Percentiles rank a stretch among this genome's conserved stretches.
phyloP scores from a whole-genome alignment of 139 green algal genomes.

The Coccomyxa sp. region DNA sequence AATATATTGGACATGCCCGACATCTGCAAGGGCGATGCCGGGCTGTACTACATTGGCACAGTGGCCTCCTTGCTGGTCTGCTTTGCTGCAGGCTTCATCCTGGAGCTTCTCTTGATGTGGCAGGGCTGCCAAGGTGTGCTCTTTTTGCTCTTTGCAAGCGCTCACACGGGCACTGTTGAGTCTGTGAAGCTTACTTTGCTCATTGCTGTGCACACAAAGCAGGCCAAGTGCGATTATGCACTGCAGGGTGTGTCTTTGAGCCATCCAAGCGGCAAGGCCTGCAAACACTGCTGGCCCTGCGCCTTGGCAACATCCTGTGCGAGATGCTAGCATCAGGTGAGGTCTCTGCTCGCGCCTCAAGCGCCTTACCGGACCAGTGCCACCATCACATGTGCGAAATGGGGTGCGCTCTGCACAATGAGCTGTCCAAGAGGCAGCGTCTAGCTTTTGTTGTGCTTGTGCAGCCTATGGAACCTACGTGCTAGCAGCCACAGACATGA shows the following conservation, averaged over 20 bases:
- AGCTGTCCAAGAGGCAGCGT: too few species aligned
- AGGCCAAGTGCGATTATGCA: neutral
- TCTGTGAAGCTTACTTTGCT: neutral
- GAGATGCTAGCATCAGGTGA: slow-evolving; percentile 8
- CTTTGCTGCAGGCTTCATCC: slow-evolving; percentile 13
- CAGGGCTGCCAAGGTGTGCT: slow-evolving; percentile 16
- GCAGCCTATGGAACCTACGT: slow-evolving; percentile 26
- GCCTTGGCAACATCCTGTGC: slow-evolving; percentile 1
- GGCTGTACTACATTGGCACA: slow-evolving; percentile 12
- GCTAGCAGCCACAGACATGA: slow-evolving; percentile 8
- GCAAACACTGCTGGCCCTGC: slow-evolving; percentile 1
- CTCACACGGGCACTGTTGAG: too few species aligned
- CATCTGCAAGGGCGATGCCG: slow-evolving; percentile 6
- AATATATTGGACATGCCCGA: slow-evolving; percentile 14
- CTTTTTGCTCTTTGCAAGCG: neutral
- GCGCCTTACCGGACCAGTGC: too few species aligned
- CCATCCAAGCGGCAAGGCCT: slow-evolving; percentile 11
- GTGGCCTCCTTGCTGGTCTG: slow-evolving; percentile 18
- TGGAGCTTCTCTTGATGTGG: slow-evolving; percentile 17
- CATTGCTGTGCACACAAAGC: neutral
- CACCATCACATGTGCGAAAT: neutral
- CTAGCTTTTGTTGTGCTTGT: neutral
- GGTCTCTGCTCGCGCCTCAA: neutral
- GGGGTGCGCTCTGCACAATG: too few species aligned
- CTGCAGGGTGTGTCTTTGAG: slow-evolving; percentile 18